Evolutionary conservation across 2,329 filamentous ascomycete species (phyloP), one percentile per base, ranked within the genome.

Genomic region (Lachnellula hyalina): DNA sequence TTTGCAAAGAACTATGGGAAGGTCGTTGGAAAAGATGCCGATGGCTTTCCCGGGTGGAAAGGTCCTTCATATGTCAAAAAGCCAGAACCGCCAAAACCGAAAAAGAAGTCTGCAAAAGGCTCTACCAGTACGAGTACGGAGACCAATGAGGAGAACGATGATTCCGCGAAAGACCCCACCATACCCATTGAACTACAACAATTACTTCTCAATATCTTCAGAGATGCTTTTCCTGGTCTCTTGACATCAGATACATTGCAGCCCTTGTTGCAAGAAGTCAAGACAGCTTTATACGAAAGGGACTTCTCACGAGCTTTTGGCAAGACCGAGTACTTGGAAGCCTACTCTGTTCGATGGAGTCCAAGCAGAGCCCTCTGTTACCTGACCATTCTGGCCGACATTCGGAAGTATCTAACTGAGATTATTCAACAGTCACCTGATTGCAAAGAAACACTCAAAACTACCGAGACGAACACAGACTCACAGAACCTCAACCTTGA

Each of bases 281-380:
- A 97, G 71, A 79, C 84, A 7, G 89, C 93, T 60, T 78, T 99
- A 8, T 97, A 87, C 70, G 85, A 88, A 55, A 83, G 94, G 34
- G 89, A 97, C 69, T 97, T 97, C 72, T 78, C 78, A 12, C 74
- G 77, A 15, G 93, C 93, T 0, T 99, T 97, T 73, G 84, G 84
- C 0, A 78, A 77, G 46, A 78, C 83, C 53, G 83, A 87, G 45
- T 81, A 86, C 63, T 78, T 96, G 17, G 83, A 87, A 57, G 89
- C 87, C 9, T 99, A 99, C 74, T 90, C 90, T 8, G 82, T 90
- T 52, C 77, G 94, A 64, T 99, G 93, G 92, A 96, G 91, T 71
- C 89, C 93, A 1, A 87, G 88, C 51, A 79, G 94, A 51, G 88
- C 91, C 0, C 74, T 97, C 51, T 90, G 86, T 59, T 97, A 97